Percentiles rank a stretch among this genome's conserved stretches.
Evolutionary conservation across 1,284 basidiomycete species (phyloP).

Genomic region (Ustilago cynodontis): DNA sequence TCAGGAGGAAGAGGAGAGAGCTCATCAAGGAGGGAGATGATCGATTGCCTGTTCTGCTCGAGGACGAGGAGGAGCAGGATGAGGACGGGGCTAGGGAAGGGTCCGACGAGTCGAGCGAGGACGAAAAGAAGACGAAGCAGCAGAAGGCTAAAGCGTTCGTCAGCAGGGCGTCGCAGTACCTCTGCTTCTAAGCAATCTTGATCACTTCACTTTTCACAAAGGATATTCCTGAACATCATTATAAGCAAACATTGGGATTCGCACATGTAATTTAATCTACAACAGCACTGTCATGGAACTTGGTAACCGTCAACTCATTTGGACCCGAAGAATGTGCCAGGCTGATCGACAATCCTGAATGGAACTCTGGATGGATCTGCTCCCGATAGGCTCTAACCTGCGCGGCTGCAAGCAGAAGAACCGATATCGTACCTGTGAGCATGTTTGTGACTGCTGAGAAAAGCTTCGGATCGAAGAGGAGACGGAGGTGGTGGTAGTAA

Average conservation of each 20-base stretch:
- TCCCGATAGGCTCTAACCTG: slow-evolving; percentile 11
- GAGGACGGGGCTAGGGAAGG: slow-evolving; percentile 5
- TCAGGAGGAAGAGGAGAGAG: slow-evolving; percentile 26
- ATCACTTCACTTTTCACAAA: background rate
- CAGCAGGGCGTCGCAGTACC: slow-evolving; percentile 36
- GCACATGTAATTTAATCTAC: background rate
- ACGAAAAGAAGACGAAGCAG: slow-evolving; percentile 11
- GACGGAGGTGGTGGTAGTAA: slow-evolving; percentile 5
- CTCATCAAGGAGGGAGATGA: slow-evolving; percentile 28
- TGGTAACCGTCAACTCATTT: background rate
- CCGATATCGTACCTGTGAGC: slow-evolving; percentile 2
- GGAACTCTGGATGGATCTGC: slow-evolving; percentile 46
- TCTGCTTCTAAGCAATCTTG: slow-evolving; percentile 24
- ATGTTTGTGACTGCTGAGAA: background rate
- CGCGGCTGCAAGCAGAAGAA: background rate
- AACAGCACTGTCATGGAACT: slow-evolving; percentile 7
- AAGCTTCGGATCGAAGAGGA: background rate
- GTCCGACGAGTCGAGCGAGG: slow-evolving; percentile 7
- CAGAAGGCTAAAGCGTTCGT: slow-evolving; percentile 22
- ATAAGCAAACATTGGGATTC: background rate
- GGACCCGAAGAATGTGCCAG: slow-evolving; percentile 25
- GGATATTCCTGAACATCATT: background rate
- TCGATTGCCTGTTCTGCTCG: slow-evolving; percentile 31
- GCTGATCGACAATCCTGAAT: slow-evolving; percentile 52
- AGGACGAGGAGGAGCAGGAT: slow-evolving; percentile 35